Evolutionary conservation across 352 stramenopile species (phyloP).

Genomic region (Pythium folliculosum): DNA sequence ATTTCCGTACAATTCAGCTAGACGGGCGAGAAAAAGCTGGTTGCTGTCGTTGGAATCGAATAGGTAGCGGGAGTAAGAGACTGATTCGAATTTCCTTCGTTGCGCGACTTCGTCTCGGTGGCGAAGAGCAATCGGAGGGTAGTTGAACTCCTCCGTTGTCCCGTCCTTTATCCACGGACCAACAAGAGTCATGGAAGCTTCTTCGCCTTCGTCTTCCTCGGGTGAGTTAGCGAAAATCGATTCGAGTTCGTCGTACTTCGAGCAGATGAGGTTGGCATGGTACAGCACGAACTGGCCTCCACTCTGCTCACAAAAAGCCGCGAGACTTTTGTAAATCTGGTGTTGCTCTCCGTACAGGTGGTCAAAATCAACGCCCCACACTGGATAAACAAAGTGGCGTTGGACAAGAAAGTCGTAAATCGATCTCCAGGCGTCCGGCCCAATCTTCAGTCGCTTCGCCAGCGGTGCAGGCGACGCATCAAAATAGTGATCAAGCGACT

Average conservation of each 20-base stretch:
- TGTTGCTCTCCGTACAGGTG: not conserved
- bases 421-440: conserved; percentile 1
- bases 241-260: not conserved
- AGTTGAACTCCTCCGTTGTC: not conserved
- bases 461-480: not conserved
- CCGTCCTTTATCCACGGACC: not conserved
- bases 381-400: not conserved
- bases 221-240: too few relatives aligned
- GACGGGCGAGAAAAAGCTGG: not conserved
- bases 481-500: not conserved
- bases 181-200: not conserved
- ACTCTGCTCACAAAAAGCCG: not conserved
- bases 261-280: not conserved
- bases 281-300: not conserved
- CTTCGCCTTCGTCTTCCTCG: not conserved
- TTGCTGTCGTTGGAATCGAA: too few relatives aligned
- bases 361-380: not conserved
- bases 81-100: not conserved
- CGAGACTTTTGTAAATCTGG: not conserved
- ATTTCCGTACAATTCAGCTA: not conserved
- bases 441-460: conserved; percentile 2
- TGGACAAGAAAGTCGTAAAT: conserved; percentile 3
- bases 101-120: not conserved
- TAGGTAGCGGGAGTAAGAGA: not conserved
- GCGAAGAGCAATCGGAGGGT: not conserved